phyloP scores from a whole-genome alignment of 1,139 yeast species.

The Lodderomyces pseudojiufengensis region DNA sequence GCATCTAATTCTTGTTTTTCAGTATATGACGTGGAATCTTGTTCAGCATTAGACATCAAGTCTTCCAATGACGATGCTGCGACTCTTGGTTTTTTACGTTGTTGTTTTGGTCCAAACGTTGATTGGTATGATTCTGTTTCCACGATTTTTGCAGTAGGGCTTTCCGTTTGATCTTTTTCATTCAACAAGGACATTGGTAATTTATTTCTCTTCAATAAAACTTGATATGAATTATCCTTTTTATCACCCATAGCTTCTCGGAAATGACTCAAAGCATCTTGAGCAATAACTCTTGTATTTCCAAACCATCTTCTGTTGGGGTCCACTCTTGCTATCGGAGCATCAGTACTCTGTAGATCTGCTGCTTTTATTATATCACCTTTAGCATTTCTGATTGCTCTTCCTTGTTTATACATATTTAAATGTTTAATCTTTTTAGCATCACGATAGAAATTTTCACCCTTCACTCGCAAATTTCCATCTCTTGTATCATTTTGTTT shows the following conservation, averaged over 20 bases:
- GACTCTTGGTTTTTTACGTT: conserved; percentile 82
- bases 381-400: conserved; percentile 78
- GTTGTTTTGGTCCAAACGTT: conserved; percentile 94
- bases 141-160: conserved; percentile 75
- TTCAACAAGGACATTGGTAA: conserved; percentile 93
- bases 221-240: conserved; percentile 83
- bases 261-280: conserved; percentile 91
- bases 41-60: conserved; percentile 58
- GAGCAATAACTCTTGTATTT: conserved; percentile 94
- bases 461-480: conserved; percentile 91
- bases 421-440: conserved; percentile 87
- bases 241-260: conserved; percentile 92
- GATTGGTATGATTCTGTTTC: conserved; percentile 83
- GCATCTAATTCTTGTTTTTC: conserved; percentile 74
- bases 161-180: conserved; percentile 69
- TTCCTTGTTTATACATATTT: conserved; percentile 90
- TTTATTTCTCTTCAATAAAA: conserved; percentile 81
- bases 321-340: conserved; percentile 90
- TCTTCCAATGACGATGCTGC: conserved; percentile 80
- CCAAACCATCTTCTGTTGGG: conserved; percentile 98
- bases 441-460: conserved; percentile 95
- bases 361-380: conserved; percentile 91
- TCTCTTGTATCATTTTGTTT: conserved; percentile 81
- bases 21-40: conserved; percentile 58
- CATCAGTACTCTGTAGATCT: conserved; percentile 78